These are phyloP conservation scores for Lachancea sp. DNA, from an alignment of 805 yeast species.

Conservation along the genomic window DNA sequence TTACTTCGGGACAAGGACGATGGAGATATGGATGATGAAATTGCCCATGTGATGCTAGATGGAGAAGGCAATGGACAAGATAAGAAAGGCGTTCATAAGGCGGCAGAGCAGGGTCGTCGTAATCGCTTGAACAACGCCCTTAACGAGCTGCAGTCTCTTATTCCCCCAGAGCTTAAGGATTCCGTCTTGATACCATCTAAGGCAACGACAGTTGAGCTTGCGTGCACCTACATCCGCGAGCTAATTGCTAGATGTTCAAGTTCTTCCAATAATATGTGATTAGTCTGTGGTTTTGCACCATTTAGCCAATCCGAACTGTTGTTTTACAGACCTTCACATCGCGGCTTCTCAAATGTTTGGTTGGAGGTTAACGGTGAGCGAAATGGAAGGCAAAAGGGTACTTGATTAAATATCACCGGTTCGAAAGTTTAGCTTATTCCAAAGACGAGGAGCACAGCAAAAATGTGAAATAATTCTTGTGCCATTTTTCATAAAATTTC, in stretches of 20 bases:
- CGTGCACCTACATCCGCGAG: conserved; percentile 58
- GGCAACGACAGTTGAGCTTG: conserved; percentile 92
- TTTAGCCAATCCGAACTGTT: not conserved
- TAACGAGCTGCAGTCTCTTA: conserved; percentile 58
- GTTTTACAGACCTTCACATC: not conserved
- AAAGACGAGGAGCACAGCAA: too few relatives aligned
- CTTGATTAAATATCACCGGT: too few relatives aligned
- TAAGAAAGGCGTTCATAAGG: conserved; percentile 51
- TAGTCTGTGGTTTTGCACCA: not conserved
- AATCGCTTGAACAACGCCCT: conserved; percentile 88
- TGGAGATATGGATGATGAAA: not conserved
- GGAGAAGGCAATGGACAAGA: conserved; percentile 9
- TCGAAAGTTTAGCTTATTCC: too few relatives aligned
- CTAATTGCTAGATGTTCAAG: conserved; percentile 21
- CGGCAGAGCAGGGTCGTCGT: conserved; percentile 94
- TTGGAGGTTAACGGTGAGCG: too few relatives aligned
- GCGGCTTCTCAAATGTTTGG: too few relatives aligned
- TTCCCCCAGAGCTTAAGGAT: conserved; percentile 58
- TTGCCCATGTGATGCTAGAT: conserved; percentile 8
- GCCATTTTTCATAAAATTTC: too few relatives aligned
- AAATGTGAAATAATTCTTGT: too few relatives aligned
- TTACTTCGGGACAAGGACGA: conserved; percentile 16
- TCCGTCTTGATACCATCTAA: conserved; percentile 68
- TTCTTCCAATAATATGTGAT: not conserved
- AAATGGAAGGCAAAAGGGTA: too few relatives aligned